Base-by-base conservation (phyloP, 1,139 yeast genomes). In the Geotrichum carabidarum region DNA sequence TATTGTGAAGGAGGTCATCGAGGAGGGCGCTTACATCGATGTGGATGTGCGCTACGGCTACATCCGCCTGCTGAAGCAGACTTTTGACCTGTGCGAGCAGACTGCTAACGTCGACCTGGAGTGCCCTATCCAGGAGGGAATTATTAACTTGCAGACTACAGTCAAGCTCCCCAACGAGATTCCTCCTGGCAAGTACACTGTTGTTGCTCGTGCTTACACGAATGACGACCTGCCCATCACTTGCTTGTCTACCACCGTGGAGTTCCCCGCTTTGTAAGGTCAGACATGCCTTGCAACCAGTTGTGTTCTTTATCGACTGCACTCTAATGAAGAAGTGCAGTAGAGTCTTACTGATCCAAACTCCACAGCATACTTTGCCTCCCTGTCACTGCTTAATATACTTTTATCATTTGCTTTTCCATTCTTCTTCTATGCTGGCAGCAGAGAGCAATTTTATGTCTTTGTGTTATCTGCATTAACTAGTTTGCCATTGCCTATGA, bases 11-110 rank as follows among this genome's bases (percentile, higher is more conserved):
- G 69, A 78, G 55, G 77, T 76, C 17, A 74, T 94, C 47, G 80
- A 71, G 44, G 93, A 82, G 41, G 99, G 99, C 40, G 88, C 98
- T 0, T 93, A 90, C 66, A 95, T 93, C 51, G 96, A 89, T 60
- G 90, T 93, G 41, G 95, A 89, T 61, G 98, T 94, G 37, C 80
- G 88, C 62, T 86, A 90, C 66, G 99, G 98, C 9, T 89, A 86
- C 73, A 91, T 93, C 70, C 85, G 86, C 65, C 78, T 93, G 59
- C 71, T 94, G 55, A 86, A 88, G 63, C 90, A 89, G 68, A 86
- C 94, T 11, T 86, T 84, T 70, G 98, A 93, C 70, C 76, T 93
- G 59, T 93, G 99, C 71, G 96, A 90, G 62, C 86, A 89, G 67
- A 77, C 89, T 58, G 80, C 82, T 54, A 86, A 89, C 65, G 91